These are phyloP conservation scores for Lactarius tabidus DNA, from an alignment of 768 basidiomycete species.

Conservation along the genomic window DNA sequence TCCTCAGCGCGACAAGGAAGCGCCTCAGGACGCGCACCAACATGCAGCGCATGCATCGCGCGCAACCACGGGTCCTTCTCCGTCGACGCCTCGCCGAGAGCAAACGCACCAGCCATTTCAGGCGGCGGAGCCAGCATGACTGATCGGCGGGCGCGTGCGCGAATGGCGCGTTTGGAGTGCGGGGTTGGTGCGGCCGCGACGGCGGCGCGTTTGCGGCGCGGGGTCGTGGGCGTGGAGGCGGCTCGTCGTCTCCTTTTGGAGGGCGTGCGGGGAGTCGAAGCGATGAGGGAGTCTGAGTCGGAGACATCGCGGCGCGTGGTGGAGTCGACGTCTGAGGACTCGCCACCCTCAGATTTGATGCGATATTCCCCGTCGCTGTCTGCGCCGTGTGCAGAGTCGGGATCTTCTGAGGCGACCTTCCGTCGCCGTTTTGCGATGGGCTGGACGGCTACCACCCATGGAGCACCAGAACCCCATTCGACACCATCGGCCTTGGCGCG, in stretches of 20 bases:
- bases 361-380: conserved; percentile 24
- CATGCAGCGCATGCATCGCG: conserved; percentile 88
- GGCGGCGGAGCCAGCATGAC: conserved; percentile 35
- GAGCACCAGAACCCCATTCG: conserved; percentile 9
- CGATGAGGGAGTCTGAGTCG: conserved; percentile 19
- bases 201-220: conserved; percentile 24
- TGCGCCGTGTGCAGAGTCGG: background rate
- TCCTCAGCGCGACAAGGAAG: conserved; percentile 89
- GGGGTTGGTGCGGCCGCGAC: conserved; percentile 34
- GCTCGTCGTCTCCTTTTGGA: conserved; percentile 48
- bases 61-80: conserved; percentile 72
- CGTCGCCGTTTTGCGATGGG: conserved; percentile 12
- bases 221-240: conserved; percentile 20
- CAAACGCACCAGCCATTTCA: conserved; percentile 32
- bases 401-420: conserved; percentile 20
- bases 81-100: conserved; percentile 48
- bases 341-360: conserved; percentile 27
- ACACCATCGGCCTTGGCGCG: background rate
- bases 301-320: conserved; percentile 26
- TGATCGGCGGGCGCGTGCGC: conserved; percentile 19
- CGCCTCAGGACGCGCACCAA: conserved; percentile 85
- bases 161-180: conserved; percentile 26
- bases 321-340: conserved; percentile 39
- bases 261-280: conserved; percentile 46
- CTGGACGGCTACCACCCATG: conserved; percentile 25